phyloP scores from a whole-genome alignment of 345 rosid genomes.

The Abelmoschus esculentus region DNA sequence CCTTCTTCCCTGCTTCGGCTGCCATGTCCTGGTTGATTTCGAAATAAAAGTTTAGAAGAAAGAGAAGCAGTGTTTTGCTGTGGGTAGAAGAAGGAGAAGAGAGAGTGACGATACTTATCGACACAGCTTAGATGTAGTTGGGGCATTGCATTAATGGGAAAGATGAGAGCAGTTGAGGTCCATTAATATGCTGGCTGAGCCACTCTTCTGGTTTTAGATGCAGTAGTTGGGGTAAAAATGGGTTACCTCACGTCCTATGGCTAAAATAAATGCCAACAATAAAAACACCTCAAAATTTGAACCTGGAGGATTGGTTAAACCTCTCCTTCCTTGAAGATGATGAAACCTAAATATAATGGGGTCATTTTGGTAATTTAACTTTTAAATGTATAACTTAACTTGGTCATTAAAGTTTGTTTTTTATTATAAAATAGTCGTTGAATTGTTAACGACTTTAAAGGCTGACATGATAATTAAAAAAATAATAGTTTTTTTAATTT shows the following conservation, averaged over 20 bases:
- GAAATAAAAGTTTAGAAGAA: constrained; percentile 3
- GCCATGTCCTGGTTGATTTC: constrained; percentile 19
- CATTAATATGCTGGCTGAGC: constrained; percentile 18
- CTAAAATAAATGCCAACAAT: constrained; percentile 4
- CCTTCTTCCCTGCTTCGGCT: background rate
- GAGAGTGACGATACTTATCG: constrained; percentile 14
- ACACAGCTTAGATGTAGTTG: constrained; percentile 26
- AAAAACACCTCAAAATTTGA: background rate
- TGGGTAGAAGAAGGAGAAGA: background rate
- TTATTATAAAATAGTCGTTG: too few species aligned
- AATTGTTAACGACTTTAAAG: too few species aligned
- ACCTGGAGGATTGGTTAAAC: too few species aligned
- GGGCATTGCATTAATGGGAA: constrained; percentile 42
- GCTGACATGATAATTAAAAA: too few species aligned
- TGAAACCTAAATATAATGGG: too few species aligned
- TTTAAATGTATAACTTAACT: too few species aligned
- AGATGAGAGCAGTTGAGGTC: constrained; percentile 40
- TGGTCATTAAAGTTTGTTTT: too few species aligned
- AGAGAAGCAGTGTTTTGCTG: background rate
- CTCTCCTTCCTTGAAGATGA: too few species aligned
- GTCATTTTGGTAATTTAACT: too few species aligned
- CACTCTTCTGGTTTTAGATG: background rate
- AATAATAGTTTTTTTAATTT: too few species aligned
- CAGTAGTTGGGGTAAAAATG: background rate
- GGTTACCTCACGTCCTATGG: background rate